Conservation (phyloP, 1,139 yeast species). For the Suhomyces atakaporum region DNA sequence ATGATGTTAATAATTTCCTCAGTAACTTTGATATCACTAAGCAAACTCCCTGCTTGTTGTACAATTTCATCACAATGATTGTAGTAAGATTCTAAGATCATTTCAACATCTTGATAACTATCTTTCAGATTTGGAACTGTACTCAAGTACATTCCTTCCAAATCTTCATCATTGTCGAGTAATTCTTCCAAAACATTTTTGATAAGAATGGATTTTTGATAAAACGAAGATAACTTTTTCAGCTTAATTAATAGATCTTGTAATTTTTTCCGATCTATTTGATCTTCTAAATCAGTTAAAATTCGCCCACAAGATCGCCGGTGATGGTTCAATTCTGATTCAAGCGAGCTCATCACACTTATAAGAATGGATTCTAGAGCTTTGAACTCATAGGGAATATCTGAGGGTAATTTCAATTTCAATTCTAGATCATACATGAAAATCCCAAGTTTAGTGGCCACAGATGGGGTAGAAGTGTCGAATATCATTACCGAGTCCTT, state of each 20-base stretch:
- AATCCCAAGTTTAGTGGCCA: constrained; percentile 66
- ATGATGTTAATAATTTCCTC: constrained; percentile 96
- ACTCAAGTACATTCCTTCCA: constrained; percentile 77
- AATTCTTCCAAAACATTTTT: constrained; percentile 85
- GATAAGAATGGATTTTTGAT: constrained; percentile 81
- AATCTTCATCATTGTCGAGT: constrained; percentile 84
- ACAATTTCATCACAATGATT: constrained; percentile 96
- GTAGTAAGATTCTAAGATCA: constrained; percentile 89
- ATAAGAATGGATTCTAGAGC: constrained; percentile 88
- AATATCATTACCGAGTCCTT: constrained; percentile 80
- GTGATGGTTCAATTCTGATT: constrained; percentile 81
- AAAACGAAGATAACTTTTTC: constrained; percentile 76
- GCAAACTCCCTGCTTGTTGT: constrained; percentile 84
- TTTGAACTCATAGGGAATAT: constrained; percentile 71
- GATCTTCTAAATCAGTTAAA: constrained; percentile 78
- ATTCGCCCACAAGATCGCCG: constrained; percentile 74
- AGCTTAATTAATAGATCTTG: constrained; percentile 79
- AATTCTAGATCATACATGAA: constrained; percentile 87
- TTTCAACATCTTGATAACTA: constrained; percentile 77
- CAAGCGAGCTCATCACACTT: constrained; percentile 79
- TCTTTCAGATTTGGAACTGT: constrained; percentile 39
- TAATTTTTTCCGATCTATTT: constrained; percentile 80
- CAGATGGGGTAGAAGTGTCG: constrained; percentile 62
- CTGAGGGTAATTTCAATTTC: constrained; percentile 55
- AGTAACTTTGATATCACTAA: constrained; percentile 85